Base-by-base conservation (phyloP, 345 rosid species). In the Eucalyptus melliodora region DNA sequence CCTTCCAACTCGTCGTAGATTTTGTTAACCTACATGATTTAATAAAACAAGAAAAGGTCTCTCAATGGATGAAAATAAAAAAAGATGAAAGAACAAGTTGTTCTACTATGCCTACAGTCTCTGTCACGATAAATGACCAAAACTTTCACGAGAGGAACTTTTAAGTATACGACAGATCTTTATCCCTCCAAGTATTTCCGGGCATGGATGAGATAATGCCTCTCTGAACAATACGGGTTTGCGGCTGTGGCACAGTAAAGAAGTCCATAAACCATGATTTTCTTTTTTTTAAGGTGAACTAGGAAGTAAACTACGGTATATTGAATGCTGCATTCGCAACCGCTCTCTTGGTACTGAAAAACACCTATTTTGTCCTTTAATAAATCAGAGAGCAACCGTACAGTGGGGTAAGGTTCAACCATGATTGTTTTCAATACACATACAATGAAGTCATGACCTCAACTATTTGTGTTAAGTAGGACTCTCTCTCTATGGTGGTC, bases 1-100 rank as follows among this genome's bases (percentile, higher is more conserved):
- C 96, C 96, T 92, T 95, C 98, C 92, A 97, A 89, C 45, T 94
- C 92, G 87, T 90, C 65, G 89, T 95, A 94, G 88, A 97, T 94
- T 93, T 97, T 97, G 93, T 96, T 92, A 88, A 94, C 98, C 99
- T 97, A 90, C 21, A 86, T 62, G 72, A 86, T 91, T 87, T 26
- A 9, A 87, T 90, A 83, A 8, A 85, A 34, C 53, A 26, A 82
- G 31, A 30, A 4, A 62, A 10, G 37, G 49, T 30, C 82, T 50
- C 86, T 53, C 9, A 83, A 15, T 67, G 69, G n/a, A 86, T 56
- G 88, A 44, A 83, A 23, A 6, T 34, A 16, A 50, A 83, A 16
- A 50, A 83, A 21, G 0, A 42, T 26, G 24, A 30, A 1, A 45
- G 40, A 85, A 40, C 47, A 83, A 82, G 55, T 51, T 27, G 45